Evolutionary conservation across 805 yeast genomes (phyloP), one percentile per base, ranked within the genome.

Genomic region (Ogataea haglerorum): DNA sequence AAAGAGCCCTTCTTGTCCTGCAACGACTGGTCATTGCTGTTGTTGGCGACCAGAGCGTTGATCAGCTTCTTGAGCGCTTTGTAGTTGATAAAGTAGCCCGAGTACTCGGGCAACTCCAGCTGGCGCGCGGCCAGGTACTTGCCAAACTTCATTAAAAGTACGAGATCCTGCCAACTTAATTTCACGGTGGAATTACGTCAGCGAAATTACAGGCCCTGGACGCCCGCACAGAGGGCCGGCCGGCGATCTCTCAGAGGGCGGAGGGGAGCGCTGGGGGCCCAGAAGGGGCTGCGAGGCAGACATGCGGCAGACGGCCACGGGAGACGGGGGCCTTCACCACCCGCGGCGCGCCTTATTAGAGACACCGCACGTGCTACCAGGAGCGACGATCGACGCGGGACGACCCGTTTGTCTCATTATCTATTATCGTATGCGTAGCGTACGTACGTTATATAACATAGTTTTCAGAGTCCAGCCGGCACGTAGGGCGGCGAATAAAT

Each of bases 51-150:
- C 33, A 91, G 68, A 34, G 84, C 82, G 63, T 91, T 91, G 57
- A 91, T 91, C 51, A 90, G 75, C 72, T 91, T 93, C 63, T 91
- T 91, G 43, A 91, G 69, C 3, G 91, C 93, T 68, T 93, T 93
- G 66, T 93, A 93, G 67, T 93, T 89, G 58, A 93, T 91, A 68
- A 91, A 93, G 60, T 87, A 84, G 27, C 91, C 89, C 36, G 95
- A 80, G 62, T 93, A 93, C 63, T 93, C 99, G 9, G 98, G 98
- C 44, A 91, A 70, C 63, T 91, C 97, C 52, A 93, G 72, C 65
- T 89, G 96, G 60, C 97, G 79, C 30, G 95, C 85, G 49, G 95
- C 98, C 60, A 93, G 72, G 58, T 88, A 86, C 65, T 93, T 93
- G 37, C 99, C 99, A 64, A 89, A 93, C 72, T 93, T 93, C 99